Evolutionary conservation across 495 filamentous ascomycete species (phyloP), one percentile per base, ranked within the genome.

Genomic region (Aspergillus incahuasiensis): DNA sequence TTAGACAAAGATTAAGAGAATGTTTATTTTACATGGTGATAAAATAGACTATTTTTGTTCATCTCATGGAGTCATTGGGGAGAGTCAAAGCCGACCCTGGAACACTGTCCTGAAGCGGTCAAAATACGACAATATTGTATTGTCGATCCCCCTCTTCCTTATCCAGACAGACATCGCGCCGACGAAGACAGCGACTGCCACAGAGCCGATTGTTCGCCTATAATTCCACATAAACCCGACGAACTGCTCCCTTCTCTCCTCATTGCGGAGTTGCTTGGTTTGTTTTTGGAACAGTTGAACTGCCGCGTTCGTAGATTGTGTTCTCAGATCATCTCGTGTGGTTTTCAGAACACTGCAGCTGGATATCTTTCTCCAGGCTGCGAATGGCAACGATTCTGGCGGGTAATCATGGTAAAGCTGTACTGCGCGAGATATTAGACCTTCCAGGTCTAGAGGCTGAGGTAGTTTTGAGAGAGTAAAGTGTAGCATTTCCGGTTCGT

Each of bases 401-500:
- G 92, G 92, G 58, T 88, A 73, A 4, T 72, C 62, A 6, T 74
- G 62, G 69, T 87, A 88, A 0, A 97, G 77, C 20, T 59, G 48
- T 5, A 81, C 72, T 13, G 95, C 85, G 24, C 74, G 72, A 16
- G 69, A 58, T 54, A 98, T 88, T 34, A 96, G 76, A 3, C 71
- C 74, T 55, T 98, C 94, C 21, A 98, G 70, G 60, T 96, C 83
- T n/a, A 97, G 78, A 9, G 88, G 85, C 42, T 79, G 81, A 0
- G 94, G 94, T 2, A 98, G 79, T 68, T 95, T 96, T 5, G 88
- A 92, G 2, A 98, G 80, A 6, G 87, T 84, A 44, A 84, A 89
- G 69, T 96, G 91, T 16, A 98, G 81, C 85, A 98, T 96, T 64
- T 97, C 95, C 12, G 90, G 88, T 65, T 98, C 94, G 48, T 96